Evolutionary conservation across 495 filamentous ascomycete genomes (phyloP), one percentile per base, ranked within the genome.

Genomic region (Penicillium macrosclerotiorum): DNA sequence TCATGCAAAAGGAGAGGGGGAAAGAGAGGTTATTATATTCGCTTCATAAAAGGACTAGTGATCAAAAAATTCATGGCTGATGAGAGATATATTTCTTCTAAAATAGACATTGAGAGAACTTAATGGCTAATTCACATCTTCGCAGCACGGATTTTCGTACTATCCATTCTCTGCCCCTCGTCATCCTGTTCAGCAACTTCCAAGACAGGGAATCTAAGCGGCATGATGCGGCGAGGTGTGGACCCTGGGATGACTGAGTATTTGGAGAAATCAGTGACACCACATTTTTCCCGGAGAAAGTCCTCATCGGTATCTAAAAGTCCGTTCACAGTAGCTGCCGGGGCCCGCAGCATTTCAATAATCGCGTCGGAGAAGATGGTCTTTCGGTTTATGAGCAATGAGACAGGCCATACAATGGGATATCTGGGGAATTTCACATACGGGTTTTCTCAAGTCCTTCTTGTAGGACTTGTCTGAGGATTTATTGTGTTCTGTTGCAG

Each of bases 281-380:
- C 80, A n/a, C 52, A 70, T 35, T 83, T 65, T 19, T 76, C 67
- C 17, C 86, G 72, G 20, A 95, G 73, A 52, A 90, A 92, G 59
- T 95, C 89, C 57, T 95, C 89, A 51, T 95, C 89, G 1, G 90
- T 79, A 27, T 82, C 73, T 4, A 92, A 64, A 7, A 80, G 67
- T 1, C 89, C 89, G 56, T 89, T 94, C 14, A 94, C 81, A 8
- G 43, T 60, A 3, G 65, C 25, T 0, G 77, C 63, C 0, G 85
- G 82, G 0, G 86, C 81, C 8, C 68, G 63, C 1, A 95, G 65
- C 68, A 95, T 86, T 0, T 79, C 84, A 1, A 93, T 59, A 4
- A 94, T 80, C 0, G 89, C 89, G 57, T 91, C 88, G 1, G 86
- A 85, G 65, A 86, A 94, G 39, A 94, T 85, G 11, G 75, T 82